Percentiles rank a stretch among this genome's conserved stretches.
phyloP scores from a whole-genome alignment of 2,329 filamentous ascomycete genomes.

The Colletotrichum navitas region DNA sequence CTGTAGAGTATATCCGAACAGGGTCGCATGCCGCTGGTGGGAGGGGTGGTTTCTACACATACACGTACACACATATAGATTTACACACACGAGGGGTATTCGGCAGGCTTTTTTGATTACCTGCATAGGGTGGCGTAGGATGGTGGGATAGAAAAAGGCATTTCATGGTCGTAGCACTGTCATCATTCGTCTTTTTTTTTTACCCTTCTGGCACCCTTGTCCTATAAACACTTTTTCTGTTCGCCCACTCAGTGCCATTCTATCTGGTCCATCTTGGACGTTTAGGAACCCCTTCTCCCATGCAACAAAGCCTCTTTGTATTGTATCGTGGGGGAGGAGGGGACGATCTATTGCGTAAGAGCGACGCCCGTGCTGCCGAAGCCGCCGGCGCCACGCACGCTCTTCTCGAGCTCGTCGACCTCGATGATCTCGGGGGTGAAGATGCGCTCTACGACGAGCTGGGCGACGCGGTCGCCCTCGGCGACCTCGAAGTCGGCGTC shows the following conservation, averaged over 20 bases:
- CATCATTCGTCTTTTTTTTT: slow-evolving; percentile 35
- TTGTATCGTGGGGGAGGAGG: neutral
- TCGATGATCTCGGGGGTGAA: slow-evolving; percentile 93
- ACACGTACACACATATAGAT: neutral
- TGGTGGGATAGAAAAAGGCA: slow-evolving; percentile 35
- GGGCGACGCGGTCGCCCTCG: slow-evolving; percentile 90
- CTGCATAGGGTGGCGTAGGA: slow-evolving; percentile 27
- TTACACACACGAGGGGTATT: neutral
- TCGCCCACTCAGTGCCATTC: neutral
- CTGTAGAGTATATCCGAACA: slow-evolving; percentile 51
- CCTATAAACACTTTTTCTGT: slow-evolving; percentile 3
- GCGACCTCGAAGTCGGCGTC: slow-evolving; percentile 85
- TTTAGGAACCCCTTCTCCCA: neutral
- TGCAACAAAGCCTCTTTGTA: neutral
- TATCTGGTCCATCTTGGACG: neutral
- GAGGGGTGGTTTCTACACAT: neutral
- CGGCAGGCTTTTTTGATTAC: neutral
- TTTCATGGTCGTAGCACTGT: slow-evolving; percentile 31
- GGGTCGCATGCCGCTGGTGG: neutral
- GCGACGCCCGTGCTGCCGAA: slow-evolving; percentile 86
- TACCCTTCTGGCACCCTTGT: neutral
- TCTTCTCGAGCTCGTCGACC: slow-evolving; percentile 89
- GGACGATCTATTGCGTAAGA: slow-evolving; percentile 26
- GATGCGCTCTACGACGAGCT: slow-evolving; percentile 94
- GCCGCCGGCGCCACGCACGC: slow-evolving; percentile 88